Evolutionary conservation across 225 moss, liverwort and hornwort species (phyloP).

Genomic region (Marchantia polymorpha): DNA sequence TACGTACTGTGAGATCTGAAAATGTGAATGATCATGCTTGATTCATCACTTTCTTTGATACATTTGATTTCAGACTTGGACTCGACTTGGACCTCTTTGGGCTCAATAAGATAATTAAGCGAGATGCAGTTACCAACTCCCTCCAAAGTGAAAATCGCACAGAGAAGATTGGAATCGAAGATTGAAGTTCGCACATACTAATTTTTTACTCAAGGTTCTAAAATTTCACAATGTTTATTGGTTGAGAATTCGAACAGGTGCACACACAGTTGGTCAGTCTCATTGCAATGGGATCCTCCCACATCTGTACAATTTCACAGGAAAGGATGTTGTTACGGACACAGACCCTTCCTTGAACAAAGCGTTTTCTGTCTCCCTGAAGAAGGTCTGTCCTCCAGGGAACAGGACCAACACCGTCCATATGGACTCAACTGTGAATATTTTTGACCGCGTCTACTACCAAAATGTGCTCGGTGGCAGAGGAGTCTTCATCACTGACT

Average conservation of each 20-base stretch:
- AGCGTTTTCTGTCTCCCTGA: background rate
- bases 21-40: no score
- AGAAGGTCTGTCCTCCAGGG: background rate
- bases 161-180: no score
- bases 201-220: no score
- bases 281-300: constrained; percentile 43
- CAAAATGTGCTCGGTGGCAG: background rate
- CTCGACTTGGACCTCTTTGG: no score
- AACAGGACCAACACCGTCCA: background rate
- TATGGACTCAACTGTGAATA: background rate
- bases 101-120: no score
- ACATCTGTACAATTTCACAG: constrained; percentile 46
- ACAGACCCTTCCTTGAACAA: background rate
- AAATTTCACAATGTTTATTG: no score
- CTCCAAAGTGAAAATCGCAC: no score
- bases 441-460: background rate
- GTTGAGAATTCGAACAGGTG: constrained; percentile 19
- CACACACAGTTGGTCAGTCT: constrained; percentile 57
- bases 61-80: no score
- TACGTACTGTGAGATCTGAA: no score
- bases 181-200: no score
- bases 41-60: no score
- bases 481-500: background rate
- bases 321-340: background rate
- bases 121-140: no score